A percentile compares a stretch with the other conserved stretches of the same genome.
Evolutionary conservation across 1,284 basidiomycete species (phyloP).

Genomic region (Leccinum brunneo-olivaceum): DNA sequence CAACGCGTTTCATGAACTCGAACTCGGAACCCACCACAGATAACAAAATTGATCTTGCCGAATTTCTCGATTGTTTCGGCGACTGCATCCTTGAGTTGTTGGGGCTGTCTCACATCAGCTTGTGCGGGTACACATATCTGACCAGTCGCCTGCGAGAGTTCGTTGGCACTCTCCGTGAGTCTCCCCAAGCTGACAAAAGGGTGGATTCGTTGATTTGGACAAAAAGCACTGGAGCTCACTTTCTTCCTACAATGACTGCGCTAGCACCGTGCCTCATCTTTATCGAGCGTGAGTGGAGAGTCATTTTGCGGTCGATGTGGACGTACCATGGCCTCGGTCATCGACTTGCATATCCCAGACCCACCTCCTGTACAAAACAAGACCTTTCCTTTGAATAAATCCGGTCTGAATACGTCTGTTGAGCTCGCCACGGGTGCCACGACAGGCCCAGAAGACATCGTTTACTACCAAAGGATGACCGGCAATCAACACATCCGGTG

Average conservation of each 20-base stretch:
- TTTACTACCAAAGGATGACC: background rate
- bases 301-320: background rate
- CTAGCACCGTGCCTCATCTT: slow-evolving; percentile 84
- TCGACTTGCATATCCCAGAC: slow-evolving; percentile 87
- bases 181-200: slow-evolving; percentile 60
- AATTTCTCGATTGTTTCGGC: slow-evolving; percentile 69
- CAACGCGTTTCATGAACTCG: background rate
- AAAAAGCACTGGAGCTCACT: slow-evolving; percentile 44
- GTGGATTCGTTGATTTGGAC: slow-evolving; percentile 1
- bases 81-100: slow-evolving; percentile 72
- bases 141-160: slow-evolving; percentile 68
- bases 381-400: slow-evolving; percentile 89
- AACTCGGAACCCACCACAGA: slow-evolving; percentile 59
- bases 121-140: slow-evolving; percentile 66
- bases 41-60: slow-evolving; percentile 91
- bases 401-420: slow-evolving; percentile 61
- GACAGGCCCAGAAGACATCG: slow-evolving; percentile 13
- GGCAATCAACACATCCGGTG: background rate
- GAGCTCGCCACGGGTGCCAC: slow-evolving; percentile 46
- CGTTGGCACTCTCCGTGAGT: slow-evolving; percentile 63
- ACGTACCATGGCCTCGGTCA: slow-evolving; percentile 76
- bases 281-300: slow-evolving; percentile 1
- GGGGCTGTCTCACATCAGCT: slow-evolving; percentile 80
- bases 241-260: slow-evolving; percentile 81
- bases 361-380: slow-evolving; percentile 89